Base-by-base conservation (phyloP, 352 stramenopile genomes). In the Globisporangium parvum region DNA sequence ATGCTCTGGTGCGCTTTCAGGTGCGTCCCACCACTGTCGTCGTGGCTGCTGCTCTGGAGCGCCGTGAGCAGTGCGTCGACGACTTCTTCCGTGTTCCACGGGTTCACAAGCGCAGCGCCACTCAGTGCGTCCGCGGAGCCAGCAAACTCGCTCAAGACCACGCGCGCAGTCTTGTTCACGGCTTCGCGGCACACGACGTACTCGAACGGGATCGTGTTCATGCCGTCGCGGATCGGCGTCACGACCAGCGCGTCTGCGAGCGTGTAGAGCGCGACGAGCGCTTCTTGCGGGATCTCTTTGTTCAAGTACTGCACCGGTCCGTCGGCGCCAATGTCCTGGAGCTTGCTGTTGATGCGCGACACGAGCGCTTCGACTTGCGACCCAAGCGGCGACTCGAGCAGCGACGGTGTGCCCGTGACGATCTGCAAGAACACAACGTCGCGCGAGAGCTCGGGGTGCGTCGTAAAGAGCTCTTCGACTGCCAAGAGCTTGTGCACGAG, bases 361-460 rank as follows among this genome's bases (percentile, higher is more conserved):
- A 97, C 88, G 15, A 96, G 67, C 49, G 88, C 80, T 63, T 97
- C 89, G 6, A 97, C 84, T 53, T 96, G 86, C 18, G 85, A 76
- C 44, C 81, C 85, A 0, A 97, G 62, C 0, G 88, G 88, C 12
- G 75, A 83, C 45, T 85, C 71, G 24, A 73, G 74, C 5, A 75
- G 66, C 3, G 65, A 65, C 6, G 62, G 59, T 6, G 75, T 64
- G 33, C 76, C 76, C 8, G 78, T 88, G 6, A 90, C 82, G 52
- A 99, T 97, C 67, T 98, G 94, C 35, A 98, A 70, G 46, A 98
- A 85, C 5, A 97, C 92, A 26, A 98, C 88, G 59, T 98, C 95
- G 24, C 93, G 91, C 6, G 89, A 82, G 58, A 96, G 93, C 51
- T 98, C 84, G 0, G 89, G 89, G 45, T 93, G 82, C 28, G 78